These are phyloP conservation scores for Lenzites betulinus DNA, from an alignment of 768 basidiomycete species.

Conservation along the genomic window DNA sequence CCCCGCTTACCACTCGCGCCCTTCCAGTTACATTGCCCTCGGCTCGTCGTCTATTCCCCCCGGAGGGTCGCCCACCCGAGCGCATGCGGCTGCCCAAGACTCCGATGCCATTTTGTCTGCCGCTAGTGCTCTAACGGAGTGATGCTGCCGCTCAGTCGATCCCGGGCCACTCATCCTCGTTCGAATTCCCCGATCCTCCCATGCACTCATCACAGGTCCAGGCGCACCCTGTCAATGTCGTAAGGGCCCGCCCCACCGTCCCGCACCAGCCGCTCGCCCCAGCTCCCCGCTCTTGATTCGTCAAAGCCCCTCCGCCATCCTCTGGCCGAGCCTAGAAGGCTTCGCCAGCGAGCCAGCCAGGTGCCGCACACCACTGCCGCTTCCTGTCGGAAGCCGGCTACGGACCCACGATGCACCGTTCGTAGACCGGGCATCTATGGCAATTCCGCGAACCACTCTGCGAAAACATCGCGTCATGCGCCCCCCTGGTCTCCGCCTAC, in stretches of 20 bases:
- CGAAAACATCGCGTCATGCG: constrained; percentile 1
- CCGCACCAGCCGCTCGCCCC: constrained; percentile 7
- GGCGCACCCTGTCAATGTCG: constrained; percentile 10
- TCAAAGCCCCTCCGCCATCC: background rate
- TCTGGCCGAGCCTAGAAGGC: constrained; percentile 12
- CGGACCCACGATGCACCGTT: constrained; percentile 7
- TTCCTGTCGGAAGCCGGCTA: background rate
- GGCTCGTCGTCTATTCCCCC: background rate
- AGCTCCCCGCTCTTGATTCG: background rate
- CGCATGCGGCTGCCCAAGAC: background rate
- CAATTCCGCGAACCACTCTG: constrained; percentile 4
- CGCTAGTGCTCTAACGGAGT: background rate
- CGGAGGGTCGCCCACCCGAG: background rate
- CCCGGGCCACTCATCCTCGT: background rate
- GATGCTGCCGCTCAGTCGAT: background rate
- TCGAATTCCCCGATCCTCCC: background rate
- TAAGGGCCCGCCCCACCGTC: constrained; percentile 9
- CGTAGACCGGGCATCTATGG: background rate
- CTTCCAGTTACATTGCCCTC: background rate
- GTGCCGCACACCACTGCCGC: background rate
- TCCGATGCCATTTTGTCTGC: constrained; percentile 1
- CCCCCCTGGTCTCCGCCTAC: constrained; percentile 10
- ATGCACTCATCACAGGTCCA: background rate
- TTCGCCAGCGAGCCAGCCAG: background rate
- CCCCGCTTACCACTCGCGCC: background rate